Evolutionary conservation across 495 filamentous ascomycete species (phyloP).

Genomic region (Aspergillus heteromorphus): DNA sequence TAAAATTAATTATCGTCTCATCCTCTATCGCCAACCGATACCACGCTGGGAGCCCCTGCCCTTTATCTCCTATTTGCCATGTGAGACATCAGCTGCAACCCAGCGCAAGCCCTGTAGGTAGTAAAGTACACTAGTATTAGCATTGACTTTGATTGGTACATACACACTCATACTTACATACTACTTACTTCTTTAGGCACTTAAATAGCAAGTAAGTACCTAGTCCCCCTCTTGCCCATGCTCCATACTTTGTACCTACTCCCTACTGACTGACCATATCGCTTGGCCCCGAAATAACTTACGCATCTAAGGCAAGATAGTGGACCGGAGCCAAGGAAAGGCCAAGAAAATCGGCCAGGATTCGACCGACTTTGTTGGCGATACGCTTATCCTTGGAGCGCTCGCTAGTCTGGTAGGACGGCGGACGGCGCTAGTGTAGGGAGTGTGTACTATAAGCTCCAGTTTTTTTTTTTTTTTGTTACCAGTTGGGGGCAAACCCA

Average conservation of each 20-base stretch:
- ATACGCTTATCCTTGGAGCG: conserved; percentile 37
- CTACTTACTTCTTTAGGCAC: too few species aligned
- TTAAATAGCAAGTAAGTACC: background rate
- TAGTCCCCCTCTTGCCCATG: background rate
- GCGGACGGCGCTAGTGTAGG: background rate
- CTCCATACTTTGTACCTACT: background rate
- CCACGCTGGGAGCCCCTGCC: background rate
- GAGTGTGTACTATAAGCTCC: too few species aligned
- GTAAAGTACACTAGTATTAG: background rate
- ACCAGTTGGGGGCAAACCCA: background rate
- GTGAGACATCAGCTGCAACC: conserved; percentile 33
- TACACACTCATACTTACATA: too few species aligned
- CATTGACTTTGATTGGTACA: background rate
- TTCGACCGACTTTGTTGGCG: conserved; percentile 32
- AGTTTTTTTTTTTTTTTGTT: background rate
- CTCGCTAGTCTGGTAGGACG: conserved; percentile 5
- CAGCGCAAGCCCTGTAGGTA: conserved; percentile 8
- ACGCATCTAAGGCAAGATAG: conserved; percentile 4
- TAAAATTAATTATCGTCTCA: too few species aligned
- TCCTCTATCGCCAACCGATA: too few species aligned
- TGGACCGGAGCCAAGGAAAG: conserved; percentile 12
- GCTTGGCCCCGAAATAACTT: conserved; percentile 11
- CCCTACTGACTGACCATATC: background rate
- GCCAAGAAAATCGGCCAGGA: conserved; percentile 23
- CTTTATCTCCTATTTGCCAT: conserved; percentile 12